Base-by-base conservation (phyloP, 2,329 filamentous ascomycete species). In the Fusarium proliferatum region DNA sequence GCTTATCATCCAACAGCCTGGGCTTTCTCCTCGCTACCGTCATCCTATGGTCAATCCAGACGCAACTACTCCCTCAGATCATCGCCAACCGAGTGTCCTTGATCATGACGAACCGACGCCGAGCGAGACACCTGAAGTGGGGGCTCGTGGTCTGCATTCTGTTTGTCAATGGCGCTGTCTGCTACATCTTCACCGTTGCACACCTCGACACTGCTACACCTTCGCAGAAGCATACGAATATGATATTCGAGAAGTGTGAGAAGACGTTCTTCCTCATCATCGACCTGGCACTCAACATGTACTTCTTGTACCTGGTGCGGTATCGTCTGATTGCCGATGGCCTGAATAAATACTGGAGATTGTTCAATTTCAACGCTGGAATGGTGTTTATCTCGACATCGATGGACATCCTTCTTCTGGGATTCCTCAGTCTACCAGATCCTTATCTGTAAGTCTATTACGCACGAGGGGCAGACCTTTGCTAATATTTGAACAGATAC, bases 231-330 rank as follows among this genome's bases (percentile, higher is more conserved):
- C 41, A 59, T 9, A 36, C 67, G 15, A 79, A 79, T 21, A 42
- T 70, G 4, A 51, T 74, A 1, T 78, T 78, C 23, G 78, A 79
- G 49, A 77, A 71, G 30, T 64, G 63, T 3, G 77, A 79, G 52
- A 89, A 89, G 72, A 78, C 83, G 0, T 81, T 89, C 16, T 88
- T 88, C 61, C 77, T 88, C 1, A 58, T 87, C 3, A 80, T 88
- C 4, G 87, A 89, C 57, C 81, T 83, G 6, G 78, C 74, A 1
- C 81, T 89, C 19, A 89, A 89, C 61, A 79, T 81, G 67, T 86
- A 85, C 72, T 89, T 89, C 73, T 76, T 89, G 5, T 78, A 80
- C 17, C 78, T 81, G 6, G 86, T 88, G 33, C 84, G 85, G 51
- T 80, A 79, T 19, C 83, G 85, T 0, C 80, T 88, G 59, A 83